These are phyloP conservation scores for Thinopyrum elongatum DNA, from an alignment of 176 grass and related monocot species.

Conservation along the genomic window DNA sequence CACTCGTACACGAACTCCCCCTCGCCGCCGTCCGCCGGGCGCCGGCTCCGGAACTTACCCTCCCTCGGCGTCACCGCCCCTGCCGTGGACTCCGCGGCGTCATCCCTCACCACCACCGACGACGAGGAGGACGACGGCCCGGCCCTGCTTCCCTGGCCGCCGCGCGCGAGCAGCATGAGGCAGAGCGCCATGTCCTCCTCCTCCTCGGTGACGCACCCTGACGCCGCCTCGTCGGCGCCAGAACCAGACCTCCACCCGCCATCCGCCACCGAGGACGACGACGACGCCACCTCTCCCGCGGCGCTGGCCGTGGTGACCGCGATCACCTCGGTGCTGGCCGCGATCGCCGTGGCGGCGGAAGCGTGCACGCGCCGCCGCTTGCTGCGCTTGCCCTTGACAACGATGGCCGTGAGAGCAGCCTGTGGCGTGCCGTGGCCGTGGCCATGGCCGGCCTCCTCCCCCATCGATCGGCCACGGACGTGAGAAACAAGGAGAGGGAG, in stretches of 20 bases:
- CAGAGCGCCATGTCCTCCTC: conserved; percentile 83
- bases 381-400: conserved; percentile 79
- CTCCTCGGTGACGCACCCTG: conserved; percentile 50
- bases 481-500: neutral
- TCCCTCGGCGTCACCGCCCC: neutral
- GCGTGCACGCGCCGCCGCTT: conserved; percentile 52
- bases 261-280: conserved; percentile 12
- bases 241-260: conserved; percentile 32
- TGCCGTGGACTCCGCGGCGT: neutral
- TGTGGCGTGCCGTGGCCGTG: neutral
- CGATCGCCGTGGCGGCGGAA: neutral
- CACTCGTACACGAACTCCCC: conserved; percentile 76
- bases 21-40: conserved; percentile 25
- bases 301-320: neutral
- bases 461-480: conserved; percentile 13
- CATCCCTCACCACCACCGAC: neutral
- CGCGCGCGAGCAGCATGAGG: conserved; percentile 67
- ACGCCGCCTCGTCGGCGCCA: conserved; percentile 20
- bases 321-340: too few relatives aligned
- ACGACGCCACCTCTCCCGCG: neutral
- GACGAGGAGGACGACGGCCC: neutral
- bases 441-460: conserved; percentile 8
- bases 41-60: conserved; percentile 39
- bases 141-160: neutral
- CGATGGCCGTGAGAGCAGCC: neutral